A percentile compares a stretch with the other conserved stretches of the same genome.
Conservation (phyloP, 2,329 filamentous ascomycete species). For the Chaetoscypha palmicola region DNA sequence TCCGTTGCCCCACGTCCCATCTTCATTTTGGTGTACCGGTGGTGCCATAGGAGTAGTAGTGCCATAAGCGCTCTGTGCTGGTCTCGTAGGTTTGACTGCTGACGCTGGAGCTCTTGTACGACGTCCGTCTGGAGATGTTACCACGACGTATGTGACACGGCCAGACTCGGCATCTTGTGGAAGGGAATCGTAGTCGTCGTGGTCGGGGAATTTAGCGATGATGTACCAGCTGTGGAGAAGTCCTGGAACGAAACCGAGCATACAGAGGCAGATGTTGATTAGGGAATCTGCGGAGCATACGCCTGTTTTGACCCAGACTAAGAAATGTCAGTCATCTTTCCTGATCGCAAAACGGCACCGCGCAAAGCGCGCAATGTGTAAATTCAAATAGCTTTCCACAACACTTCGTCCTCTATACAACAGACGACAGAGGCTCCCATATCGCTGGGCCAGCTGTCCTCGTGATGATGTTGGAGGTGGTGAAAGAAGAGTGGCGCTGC, state of each 20-base stretch:
- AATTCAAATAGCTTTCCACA: no score
- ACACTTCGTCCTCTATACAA: no score
- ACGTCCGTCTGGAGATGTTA: conserved; percentile 41
- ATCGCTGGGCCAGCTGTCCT: no score
- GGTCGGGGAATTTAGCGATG: conserved; percentile 80
- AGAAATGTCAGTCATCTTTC: conserved; percentile 26
- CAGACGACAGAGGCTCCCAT: no score
- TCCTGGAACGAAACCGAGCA: conserved; percentile 73
- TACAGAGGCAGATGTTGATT: conserved; percentile 89
- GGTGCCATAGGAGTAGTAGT: conserved; percentile 30
- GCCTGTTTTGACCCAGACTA: conserved; percentile 94
- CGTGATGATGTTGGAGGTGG: not conserved
- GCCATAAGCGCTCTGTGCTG: conserved; percentile 25
- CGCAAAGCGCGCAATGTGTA: no score
- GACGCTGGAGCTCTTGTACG: conserved; percentile 23
- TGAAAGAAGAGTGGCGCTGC: not conserved
- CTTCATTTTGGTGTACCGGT: conserved; percentile 30
- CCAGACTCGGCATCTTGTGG: conserved; percentile 48
- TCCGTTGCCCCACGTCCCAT: conserved; percentile 30
- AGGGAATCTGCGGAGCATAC: conserved; percentile 87
- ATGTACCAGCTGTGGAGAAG: conserved; percentile 98
- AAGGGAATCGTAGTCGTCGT: conserved; percentile 55
- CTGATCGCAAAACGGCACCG: no score
- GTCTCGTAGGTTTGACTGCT: conserved; percentile 15
- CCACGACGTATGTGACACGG: conserved; percentile 72